Base-by-base conservation (phyloP, 2,329 filamentous ascomycete species). In the Camillea tinctor region DNA sequence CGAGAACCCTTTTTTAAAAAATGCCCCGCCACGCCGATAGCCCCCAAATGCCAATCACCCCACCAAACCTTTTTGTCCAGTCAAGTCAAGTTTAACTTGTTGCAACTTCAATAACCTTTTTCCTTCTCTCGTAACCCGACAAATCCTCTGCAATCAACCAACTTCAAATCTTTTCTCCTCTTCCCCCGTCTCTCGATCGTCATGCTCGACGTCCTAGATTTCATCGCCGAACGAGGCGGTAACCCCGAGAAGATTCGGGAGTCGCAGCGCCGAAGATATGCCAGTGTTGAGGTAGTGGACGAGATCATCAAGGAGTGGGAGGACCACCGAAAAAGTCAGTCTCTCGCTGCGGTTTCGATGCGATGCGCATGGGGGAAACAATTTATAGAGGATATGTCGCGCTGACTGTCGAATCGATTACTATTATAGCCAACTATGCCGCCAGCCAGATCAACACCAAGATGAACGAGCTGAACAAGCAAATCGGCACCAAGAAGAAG, bases 401-500 rank as follows among this genome's bases (percentile, higher is more conserved):
- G 44, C 54, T 68, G 26, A 66, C 52, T 13, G 7, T 23, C 52
- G n/a, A n/a, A n/a, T 23, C 9, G 11, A 1, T 50, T 54, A 8
- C 15, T 22, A 30, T 59, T 53, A 51, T 69, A 88, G 85, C 90
- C 57, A 85, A 91, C 62, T 95, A 94, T 73, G 86, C 84, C 57
- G 90, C 88, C 7, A 92, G 88, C 20, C 92, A 96, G 75, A 84
- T 95, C 68, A 90, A 89, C 67, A 88, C 87, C 70, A 88, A 91
- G 79, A 93, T 97, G 77, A 98, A 98, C 79, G 88, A 85, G 20
- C 84, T 92, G 26, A 91, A 96, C 75, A 97, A 96, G 79, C 87
- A 93, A 74, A 96, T 98, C 73, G 92, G 91, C 19, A 81, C 85
- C 71, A 96, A 94, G 83, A 97, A 96, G 81, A 97, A 96, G 88